A percentile compares a stretch with the other conserved stretches of the same genome.
phyloP scores from a whole-genome alignment of 495 filamentous ascomycete species.

The Hypoxylon trugodes region DNA sequence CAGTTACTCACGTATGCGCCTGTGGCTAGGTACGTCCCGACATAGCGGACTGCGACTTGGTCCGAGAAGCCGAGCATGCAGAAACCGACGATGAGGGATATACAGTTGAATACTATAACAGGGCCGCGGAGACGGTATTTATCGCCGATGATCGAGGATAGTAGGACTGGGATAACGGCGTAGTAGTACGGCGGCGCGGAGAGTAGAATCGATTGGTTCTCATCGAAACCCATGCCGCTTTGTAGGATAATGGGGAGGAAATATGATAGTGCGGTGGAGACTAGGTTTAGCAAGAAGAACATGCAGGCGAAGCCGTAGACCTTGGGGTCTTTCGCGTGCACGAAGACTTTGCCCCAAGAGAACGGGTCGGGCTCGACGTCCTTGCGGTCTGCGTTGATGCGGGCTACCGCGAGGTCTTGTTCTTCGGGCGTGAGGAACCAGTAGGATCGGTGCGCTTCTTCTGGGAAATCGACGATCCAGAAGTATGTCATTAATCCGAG shows the following conservation, averaged over 20 bases:
- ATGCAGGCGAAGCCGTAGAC: conserved; percentile 76
- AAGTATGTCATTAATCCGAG: conserved; percentile 75
- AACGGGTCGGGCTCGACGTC: conserved; percentile 72
- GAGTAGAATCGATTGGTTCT: conserved; percentile 72
- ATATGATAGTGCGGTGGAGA: conserved; percentile 73
- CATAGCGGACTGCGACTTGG: conserved; percentile 74
- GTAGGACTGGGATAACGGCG: conserved; percentile 72
- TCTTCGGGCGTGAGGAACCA: conserved; percentile 69
- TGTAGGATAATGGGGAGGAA: conserved; percentile 78
- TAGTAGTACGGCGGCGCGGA: conserved; percentile 83
- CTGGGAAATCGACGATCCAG: conserved; percentile 85
- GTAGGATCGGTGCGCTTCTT: conserved; percentile 68
- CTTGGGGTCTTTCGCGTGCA: conserved; percentile 71
- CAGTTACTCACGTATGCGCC: conserved; percentile 83
- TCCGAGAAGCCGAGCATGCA: conserved; percentile 75
- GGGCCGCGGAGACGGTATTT: conserved; percentile 70
- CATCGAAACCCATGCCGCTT: conserved; percentile 74
- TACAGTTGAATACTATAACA: conserved; percentile 76
- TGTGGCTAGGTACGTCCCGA: conserved; percentile 78
- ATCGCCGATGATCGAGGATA: conserved; percentile 75
- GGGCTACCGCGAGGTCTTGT: conserved; percentile 60
- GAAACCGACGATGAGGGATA: conserved; percentile 76
- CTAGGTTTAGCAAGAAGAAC: conserved; percentile 79
- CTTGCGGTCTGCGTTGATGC: conserved; percentile 70
- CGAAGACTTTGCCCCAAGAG: conserved; percentile 64